Evolutionary conservation across 208 protist genomes (phyloP).

Genomic region (Wallacemonas sp.): DNA sequence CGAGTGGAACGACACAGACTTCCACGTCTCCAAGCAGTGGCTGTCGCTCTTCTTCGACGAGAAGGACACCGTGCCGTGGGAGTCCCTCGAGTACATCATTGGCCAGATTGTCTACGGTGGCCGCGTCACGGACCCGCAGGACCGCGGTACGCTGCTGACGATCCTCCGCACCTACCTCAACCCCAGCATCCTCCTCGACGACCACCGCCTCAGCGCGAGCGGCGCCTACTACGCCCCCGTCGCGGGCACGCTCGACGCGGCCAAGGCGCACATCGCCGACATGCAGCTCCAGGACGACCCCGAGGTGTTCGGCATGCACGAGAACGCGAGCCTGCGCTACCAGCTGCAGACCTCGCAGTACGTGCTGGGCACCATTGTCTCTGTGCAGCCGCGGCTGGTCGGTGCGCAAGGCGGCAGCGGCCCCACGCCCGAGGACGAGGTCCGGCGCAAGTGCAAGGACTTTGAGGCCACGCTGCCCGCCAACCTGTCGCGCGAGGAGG

Average conservation of each 20-base stretch:
- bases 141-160: slow-evolving; percentile 92
- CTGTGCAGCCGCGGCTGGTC: slow-evolving; percentile 89
- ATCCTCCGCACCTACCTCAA: slow-evolving; percentile 92
- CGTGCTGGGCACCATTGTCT: slow-evolving; percentile 91
- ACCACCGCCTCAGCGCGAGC: slow-evolving; percentile 84
- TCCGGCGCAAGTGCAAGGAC: slow-evolving; percentile 90
- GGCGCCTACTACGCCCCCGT: slow-evolving; percentile 82
- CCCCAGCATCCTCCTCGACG: slow-evolving; percentile 80
- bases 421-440: slow-evolving; percentile 88
- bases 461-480: slow-evolving; percentile 82
- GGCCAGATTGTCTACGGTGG: slow-evolving; percentile 99
- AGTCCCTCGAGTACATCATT: slow-evolving; percentile 97
- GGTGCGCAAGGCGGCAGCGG: slow-evolving; percentile 29
- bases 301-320: slow-evolving; percentile 97
- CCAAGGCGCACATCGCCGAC: slow-evolving; percentile 79
- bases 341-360: slow-evolving; percentile 94
- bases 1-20: slow-evolving; percentile 98
- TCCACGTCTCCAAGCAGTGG: slow-evolving; percentile 95
- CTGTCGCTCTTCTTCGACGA: slow-evolving; percentile 96
- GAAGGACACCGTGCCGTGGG: slow-evolving; percentile 96
- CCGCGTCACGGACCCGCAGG: slow-evolving; percentile 97
- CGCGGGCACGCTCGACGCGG: slow-evolving; percentile 52
- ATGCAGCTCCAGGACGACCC: slow-evolving; percentile 94
- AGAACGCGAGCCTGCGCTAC: slow-evolving; percentile 97
- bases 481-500: slow-evolving; percentile 74